Evolutionary conservation across 345 rosid species (phyloP), one percentile per base, ranked within the genome.

Genomic region (Erysimum cheiranthoides): DNA sequence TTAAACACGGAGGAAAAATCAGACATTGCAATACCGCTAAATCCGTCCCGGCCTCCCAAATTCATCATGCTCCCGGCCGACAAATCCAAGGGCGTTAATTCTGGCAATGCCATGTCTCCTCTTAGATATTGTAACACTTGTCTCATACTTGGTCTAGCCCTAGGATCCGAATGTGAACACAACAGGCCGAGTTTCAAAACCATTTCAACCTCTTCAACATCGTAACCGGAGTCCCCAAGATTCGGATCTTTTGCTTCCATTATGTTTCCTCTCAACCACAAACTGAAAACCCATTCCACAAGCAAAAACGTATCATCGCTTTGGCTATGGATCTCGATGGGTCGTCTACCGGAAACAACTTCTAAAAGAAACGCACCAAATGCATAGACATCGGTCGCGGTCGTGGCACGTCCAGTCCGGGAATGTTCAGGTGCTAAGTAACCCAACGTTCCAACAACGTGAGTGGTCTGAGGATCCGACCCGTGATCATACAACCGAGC

Each of bases 291-390:
- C 78, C 83, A 78, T 8, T 85, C 88, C 45, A 85, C 84, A 34
- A 76, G 80, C 78, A 86, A 71, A 3, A 85, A 57, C 16, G 61
- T 17, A 0, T 71, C 78, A 10, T 84, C 84, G 9, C 17, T n/a
- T 2, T 31, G 35, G 10, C 63, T 61, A 9, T 54, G 78, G 12
- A 73, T 3, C 61, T 79, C 79, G 1, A 87, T 78, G 3, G 92
- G 90, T 61, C 92, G 79, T 50, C 80, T 84, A 8, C 91, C 91
- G 10, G 81, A 78, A 3, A 81, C 87, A 36, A 89, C 94, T 47
- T 89, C 94, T 1, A 89, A 79, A 47, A 86, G 40, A 81, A 89
- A 86, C 4, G 82, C 87, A n/a, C 89, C 94, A 57, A 84, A 89
- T 4, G 90, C 82, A 30, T 74, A 89, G 2, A 86, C 90, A 69